These are phyloP conservation scores for Penicillium hordei DNA, from an alignment of 2,329 filamentous ascomycete genomes.

Conservation along the genomic window DNA sequence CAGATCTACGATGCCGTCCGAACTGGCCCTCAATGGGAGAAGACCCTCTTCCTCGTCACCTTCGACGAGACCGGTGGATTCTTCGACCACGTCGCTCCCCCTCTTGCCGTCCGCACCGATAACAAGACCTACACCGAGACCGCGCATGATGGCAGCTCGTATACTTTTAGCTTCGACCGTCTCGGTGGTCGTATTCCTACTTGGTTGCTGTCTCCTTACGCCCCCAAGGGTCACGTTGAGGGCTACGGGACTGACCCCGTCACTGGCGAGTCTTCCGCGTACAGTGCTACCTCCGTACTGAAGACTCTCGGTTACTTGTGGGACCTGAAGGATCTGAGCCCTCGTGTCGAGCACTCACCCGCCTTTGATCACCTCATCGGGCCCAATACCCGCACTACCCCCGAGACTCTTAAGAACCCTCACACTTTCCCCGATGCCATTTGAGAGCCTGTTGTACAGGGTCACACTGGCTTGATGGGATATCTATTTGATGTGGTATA, in stretches of 20 bases:
- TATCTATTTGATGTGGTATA: not conserved
- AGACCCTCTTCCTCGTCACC: slow-evolving; percentile 36
- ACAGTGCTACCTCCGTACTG: slow-evolving; percentile 32
- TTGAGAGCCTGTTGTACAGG: not conserved
- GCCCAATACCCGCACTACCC: slow-evolving; percentile 9
- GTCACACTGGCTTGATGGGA: not conserved
- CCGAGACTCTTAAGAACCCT: slow-evolving; percentile 22
- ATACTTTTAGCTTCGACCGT: slow-evolving; percentile 32
- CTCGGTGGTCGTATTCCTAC: slow-evolving; percentile 33
- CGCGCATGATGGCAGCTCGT: slow-evolving; percentile 24
- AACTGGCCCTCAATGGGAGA: slow-evolving; percentile 37
- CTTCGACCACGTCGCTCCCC: slow-evolving; percentile 39
- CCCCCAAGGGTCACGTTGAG: slow-evolving; percentile 28
- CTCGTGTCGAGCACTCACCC: slow-evolving; percentile 32
- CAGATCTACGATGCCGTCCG: slow-evolving; percentile 40
- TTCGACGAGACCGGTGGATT: slow-evolving; percentile 42
- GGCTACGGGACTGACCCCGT: slow-evolving; percentile 30
- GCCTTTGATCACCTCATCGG: slow-evolving; percentile 34
- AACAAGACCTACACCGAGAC: slow-evolving; percentile 38
- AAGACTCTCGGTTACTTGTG: slow-evolving; percentile 35
- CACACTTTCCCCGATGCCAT: slow-evolving; percentile 25
- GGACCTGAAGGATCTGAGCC: slow-evolving; percentile 32
- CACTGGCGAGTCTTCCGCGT: slow-evolving; percentile 26
- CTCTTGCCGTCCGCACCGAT: slow-evolving; percentile 36
- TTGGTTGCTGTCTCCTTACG: slow-evolving; percentile 32